Evolutionary conservation across 2,329 filamentous ascomycete species (phyloP).

Genomic region (Trichoderma breve): DNA sequence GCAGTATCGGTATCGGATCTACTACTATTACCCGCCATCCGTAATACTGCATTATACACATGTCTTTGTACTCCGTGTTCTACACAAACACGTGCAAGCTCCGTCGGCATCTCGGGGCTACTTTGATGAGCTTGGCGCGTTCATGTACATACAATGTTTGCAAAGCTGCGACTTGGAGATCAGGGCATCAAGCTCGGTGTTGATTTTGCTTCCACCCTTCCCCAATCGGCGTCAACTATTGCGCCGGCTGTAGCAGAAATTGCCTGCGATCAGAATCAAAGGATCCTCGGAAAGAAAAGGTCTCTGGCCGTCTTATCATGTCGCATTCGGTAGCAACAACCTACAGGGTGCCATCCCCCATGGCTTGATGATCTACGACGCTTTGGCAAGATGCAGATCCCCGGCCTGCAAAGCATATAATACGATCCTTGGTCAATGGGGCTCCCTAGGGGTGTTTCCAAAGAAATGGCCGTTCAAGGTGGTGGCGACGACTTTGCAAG

Average conservation of each 20-base stretch:
- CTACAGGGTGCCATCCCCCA: conserved; percentile 11
- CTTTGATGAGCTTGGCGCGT: background rate
- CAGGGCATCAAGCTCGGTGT: background rate
- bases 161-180: background rate
- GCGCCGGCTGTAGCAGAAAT: background rate
- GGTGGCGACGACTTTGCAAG: background rate
- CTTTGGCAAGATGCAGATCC: conserved; percentile 20
- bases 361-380: conserved; percentile 18
- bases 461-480: background rate
- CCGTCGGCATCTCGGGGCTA: background rate
- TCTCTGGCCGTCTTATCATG: conserved; percentile 1
- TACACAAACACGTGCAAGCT: background rate
- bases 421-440: conserved; percentile 10
- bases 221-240: background rate
- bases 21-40: background rate
- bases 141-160: background rate
- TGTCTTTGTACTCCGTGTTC: background rate
- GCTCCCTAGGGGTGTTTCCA: background rate
- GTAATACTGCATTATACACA: background rate
- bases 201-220: background rate
- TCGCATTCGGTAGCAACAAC: conserved; percentile 15
- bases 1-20: background rate
- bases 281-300: background rate
- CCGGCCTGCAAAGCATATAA: conserved; percentile 20
- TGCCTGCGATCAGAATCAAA: background rate